Evolutionary conservation across 805 yeast genomes (phyloP).

Genomic region (Yamadazyma insecticola): DNA sequence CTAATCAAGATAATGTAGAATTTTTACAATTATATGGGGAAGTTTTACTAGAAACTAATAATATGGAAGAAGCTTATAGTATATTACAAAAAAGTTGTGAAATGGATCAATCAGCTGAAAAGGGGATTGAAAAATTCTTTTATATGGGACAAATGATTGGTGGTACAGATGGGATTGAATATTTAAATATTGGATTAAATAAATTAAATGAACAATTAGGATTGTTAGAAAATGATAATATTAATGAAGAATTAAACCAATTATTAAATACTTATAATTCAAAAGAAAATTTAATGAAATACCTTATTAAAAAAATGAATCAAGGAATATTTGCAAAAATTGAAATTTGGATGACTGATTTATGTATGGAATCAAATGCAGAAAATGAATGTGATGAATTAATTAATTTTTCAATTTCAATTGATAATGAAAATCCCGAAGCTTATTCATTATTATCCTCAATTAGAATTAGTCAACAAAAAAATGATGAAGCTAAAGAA

Average conservation of each 20-base stretch:
- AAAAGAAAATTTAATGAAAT: conserved; percentile 20
- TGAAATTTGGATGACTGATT: conserved; percentile 97
- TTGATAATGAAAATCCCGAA: conserved; percentile 67
- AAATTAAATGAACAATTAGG: conserved; percentile 36
- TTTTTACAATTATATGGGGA: conserved; percentile 68
- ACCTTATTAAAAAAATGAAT: conserved; percentile 59
- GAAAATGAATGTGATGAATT: conserved; percentile 73
- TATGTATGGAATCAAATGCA: conserved; percentile 91
- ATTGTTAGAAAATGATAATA: conserved; percentile 19
- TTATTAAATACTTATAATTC: conserved; percentile 19
- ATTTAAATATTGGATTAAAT: conserved; percentile 59
- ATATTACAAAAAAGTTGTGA: conserved; percentile 57
- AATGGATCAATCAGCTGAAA: conserved; percentile 59
- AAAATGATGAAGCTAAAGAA: conserved; percentile 62
- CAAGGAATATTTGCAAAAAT: conserved; percentile 81
- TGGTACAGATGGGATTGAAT: conserved; percentile 65
- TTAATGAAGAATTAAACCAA: conserved; percentile 12
- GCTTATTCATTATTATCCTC: conserved; percentile 80
- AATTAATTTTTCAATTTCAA: conserved; percentile 57
- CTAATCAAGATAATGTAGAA: conserved; percentile 31
- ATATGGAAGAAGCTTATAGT: conserved; percentile 72
- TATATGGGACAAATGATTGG: conserved; percentile 91
- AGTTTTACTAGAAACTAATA: conserved; percentile 71
- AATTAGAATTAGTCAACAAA: conserved; percentile 83
- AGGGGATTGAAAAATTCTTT: conserved; percentile 78